A percentile compares a stretch with the other conserved stretches of the same genome.
Conservation (phyloP, 2,329 filamentous ascomycete species). For the Diaporthe longicolla region DNA sequence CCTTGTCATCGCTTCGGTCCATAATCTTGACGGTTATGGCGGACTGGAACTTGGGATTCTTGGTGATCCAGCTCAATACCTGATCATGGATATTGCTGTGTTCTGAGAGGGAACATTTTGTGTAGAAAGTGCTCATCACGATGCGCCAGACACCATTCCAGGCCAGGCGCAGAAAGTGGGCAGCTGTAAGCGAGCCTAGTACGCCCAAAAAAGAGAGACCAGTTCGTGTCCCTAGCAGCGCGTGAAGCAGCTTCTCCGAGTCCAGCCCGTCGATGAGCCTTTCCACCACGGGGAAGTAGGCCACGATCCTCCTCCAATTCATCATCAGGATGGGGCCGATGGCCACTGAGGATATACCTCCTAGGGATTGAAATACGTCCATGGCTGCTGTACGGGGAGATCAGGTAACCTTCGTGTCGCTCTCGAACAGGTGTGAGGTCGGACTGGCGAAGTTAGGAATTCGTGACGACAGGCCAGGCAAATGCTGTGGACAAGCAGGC, state of each 20-base stretch:
- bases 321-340: conserved; percentile 35
- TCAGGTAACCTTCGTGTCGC: not conserved
- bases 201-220: conserved; percentile 28
- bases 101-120: conserved; percentile 37
- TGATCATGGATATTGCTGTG: conserved; percentile 2
- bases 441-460: not conserved
- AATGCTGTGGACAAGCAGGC: no score
- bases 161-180: conserved; percentile 24
- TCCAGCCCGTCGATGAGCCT: conserved; percentile 31
- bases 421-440: not conserved
- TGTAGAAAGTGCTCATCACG: conserved; percentile 25
- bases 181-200: not conserved
- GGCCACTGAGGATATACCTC: conserved; percentile 35
- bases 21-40: conserved; percentile 19
- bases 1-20: conserved; percentile 6
- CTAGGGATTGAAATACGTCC: conserved; percentile 32
- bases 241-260: conserved; percentile 17
- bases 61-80: conserved; percentile 30
- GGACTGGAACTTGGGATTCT: conserved; percentile 27
- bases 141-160: conserved; percentile 16
- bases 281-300: conserved; percentile 36
- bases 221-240: conserved; percentile 23
- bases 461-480: not conserved
- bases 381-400: not conserved
- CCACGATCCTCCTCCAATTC: conserved; percentile 40